Percentiles rank a stretch among this genome's conserved stretches.
Evolutionary conservation across 1,284 basidiomycete genomes (phyloP).

Genomic region (Cryptococcus sp.): DNA sequence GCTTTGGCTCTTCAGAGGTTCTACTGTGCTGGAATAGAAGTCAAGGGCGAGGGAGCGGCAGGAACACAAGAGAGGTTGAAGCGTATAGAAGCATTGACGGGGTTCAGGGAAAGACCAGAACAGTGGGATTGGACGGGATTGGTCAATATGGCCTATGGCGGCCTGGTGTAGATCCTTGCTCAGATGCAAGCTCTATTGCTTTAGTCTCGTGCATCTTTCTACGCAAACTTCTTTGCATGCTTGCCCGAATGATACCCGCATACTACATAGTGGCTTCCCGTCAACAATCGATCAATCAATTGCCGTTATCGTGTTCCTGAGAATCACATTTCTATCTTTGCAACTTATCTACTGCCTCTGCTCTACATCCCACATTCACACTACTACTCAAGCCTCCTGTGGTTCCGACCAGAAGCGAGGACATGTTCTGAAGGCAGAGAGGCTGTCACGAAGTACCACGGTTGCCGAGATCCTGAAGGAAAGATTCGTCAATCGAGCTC

Average conservation of each 20-base stretch:
- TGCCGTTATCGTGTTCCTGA: not conserved
- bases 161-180: conserved; percentile 22
- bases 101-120: conserved; percentile 43
- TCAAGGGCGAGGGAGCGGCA: conserved; percentile 21
- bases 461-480: no score
- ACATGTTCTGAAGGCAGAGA: no score
- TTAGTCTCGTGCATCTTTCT: no score
- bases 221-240: no score
- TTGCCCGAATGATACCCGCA: no score
- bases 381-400: no score
- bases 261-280: no score
- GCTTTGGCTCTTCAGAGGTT: conserved; percentile 74
- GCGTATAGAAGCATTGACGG: conserved; percentile 32
- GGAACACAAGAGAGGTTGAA: conserved; percentile 31
- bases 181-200: not conserved
- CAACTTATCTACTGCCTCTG: not conserved
- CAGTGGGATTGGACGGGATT: conserved; percentile 47
- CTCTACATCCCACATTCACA: no score
- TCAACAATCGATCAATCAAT: not conserved
- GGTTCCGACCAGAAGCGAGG: no score
- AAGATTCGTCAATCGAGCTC: no score
- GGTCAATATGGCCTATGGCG: conserved; percentile 42
- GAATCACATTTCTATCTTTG: not conserved
- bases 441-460: no score
- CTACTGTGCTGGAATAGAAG: conserved; percentile 52